These are phyloP conservation scores for Paecilomyces niveus DNA, from an alignment of 2,329 filamentous ascomycete species.

Conservation along the genomic window DNA sequence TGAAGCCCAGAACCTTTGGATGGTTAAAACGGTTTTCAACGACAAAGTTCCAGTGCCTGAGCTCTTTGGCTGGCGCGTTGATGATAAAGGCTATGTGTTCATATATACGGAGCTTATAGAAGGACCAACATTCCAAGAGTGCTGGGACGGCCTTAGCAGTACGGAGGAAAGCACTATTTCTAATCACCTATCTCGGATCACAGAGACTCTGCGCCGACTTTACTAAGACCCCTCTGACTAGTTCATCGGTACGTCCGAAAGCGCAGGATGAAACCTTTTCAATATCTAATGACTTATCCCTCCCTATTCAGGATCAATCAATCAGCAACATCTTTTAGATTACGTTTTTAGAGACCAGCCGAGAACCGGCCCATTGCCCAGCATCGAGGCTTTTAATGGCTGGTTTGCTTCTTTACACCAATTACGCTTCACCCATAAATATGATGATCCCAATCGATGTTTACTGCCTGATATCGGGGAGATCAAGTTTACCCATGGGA, in stretches of 20 bases:
- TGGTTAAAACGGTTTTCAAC: slow-evolving; percentile 12
- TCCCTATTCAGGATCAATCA: slow-evolving; percentile 5
- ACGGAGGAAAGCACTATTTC: slow-evolving; percentile 9
- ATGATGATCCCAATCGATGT: slow-evolving; percentile 11
- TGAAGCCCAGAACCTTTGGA: slow-evolving; percentile 26
- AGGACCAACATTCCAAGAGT: slow-evolving; percentile 19
- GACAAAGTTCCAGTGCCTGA: slow-evolving; percentile 27
- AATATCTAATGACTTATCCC: neutral
- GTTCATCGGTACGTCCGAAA: slow-evolving; percentile 13
- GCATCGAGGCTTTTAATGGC: slow-evolving; percentile 18
- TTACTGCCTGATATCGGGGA: slow-evolving; percentile 18
- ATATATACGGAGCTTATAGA: slow-evolving; percentile 29
- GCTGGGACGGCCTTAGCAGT: slow-evolving; percentile 14
- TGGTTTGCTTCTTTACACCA: slow-evolving; percentile 19
- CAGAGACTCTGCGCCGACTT: slow-evolving; percentile 11
- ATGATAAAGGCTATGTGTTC: slow-evolving; percentile 15
- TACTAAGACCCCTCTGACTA: slow-evolving; percentile 11
- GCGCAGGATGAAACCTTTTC: neutral
- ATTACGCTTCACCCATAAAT: slow-evolving; percentile 7
- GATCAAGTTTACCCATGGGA: slow-evolving; percentile 27
- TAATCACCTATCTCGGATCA: slow-evolving; percentile 11
- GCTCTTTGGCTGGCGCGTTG: slow-evolving; percentile 26
- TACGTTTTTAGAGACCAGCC: slow-evolving; percentile 14
- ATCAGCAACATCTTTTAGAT: slow-evolving; percentile 8
- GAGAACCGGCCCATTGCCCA: slow-evolving; percentile 13